Evolutionary conservation across 495 filamentous ascomycete genomes (phyloP).

Genomic region (Hypoxylon crocopeplum): DNA sequence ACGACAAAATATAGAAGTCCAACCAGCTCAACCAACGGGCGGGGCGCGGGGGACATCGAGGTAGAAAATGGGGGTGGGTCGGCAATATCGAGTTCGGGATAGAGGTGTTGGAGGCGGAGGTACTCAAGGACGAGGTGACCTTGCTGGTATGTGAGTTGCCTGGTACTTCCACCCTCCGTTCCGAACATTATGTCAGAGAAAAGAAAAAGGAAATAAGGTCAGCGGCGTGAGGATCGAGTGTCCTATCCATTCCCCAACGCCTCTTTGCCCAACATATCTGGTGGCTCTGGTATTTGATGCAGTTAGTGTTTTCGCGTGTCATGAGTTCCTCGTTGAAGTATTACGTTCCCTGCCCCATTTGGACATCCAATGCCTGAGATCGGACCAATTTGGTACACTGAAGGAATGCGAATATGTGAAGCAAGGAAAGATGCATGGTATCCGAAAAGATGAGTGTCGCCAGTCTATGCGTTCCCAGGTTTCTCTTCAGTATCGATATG

Average conservation of each 20-base stretch:
- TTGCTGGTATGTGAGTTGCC: conserved; percentile 14
- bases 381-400: conserved; percentile 28
- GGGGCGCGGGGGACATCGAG: conserved; percentile 13
- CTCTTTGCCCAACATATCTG: conserved; percentile 36
- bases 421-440: conserved; percentile 25
- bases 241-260: conserved; percentile 37
- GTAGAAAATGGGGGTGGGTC: background rate
- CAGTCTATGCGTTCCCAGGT: conserved; percentile 71
- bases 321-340: conserved; percentile 48
- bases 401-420: conserved; percentile 25
- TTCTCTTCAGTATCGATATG: conserved; percentile 99
- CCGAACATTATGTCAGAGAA: conserved; percentile 32
- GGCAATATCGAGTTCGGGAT: background rate
- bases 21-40: conserved; percentile 23
- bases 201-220: conserved; percentile 25
- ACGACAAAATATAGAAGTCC: conserved; percentile 28
- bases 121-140: conserved; percentile 9
- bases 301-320: conserved; percentile 41
- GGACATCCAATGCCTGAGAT: conserved; percentile 37
- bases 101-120: background rate
- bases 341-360: conserved; percentile 41
- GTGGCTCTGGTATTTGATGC: conserved; percentile 37
- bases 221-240: conserved; percentile 26
- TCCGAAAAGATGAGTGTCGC: conserved; percentile 3
- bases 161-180: conserved; percentile 20